Evolutionary conservation across 306 rosid genomes (phyloP), one percentile per base, ranked within the genome.

Genomic region (Lupinus albus): DNA sequence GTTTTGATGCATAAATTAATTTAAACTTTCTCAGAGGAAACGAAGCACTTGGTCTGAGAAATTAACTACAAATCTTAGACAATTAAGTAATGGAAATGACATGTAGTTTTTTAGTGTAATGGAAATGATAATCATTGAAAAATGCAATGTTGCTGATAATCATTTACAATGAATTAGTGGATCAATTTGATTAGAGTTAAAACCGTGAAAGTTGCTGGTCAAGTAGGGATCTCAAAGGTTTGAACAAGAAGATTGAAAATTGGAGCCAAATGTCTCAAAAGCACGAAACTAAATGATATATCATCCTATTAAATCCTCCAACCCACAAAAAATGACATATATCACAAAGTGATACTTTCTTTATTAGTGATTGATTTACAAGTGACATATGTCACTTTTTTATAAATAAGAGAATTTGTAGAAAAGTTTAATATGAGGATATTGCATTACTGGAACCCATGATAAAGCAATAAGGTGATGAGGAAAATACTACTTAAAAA

Each of bases 241-340:
- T 48, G 42, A 61, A 64, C 69, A 79, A 59, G 49, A 46, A 52
- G 55, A 42, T 44, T 50, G 74, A 68, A 72, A 73, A 70, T 7
- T 35, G 70, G 69, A 25, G 74, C 58, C 67, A 53, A 70, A 45
- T 41, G 49, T 49, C 14, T 56, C 17, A 42, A 64, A 59, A 54
- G 53, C 13, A 76, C 76, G 81, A 71, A 76, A 78, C 85, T 65
- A 17, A n/a, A n/a, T n/a, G n/a, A n/a, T n/a, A n/a, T n/a, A n/a
- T n/a, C n/a, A n/a, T n/a, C n/a, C n/a, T n/a, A n/a, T n/a, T n/a
- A n/a, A n/a, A n/a, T n/a, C n/a, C n/a, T n/a, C n/a, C n/a, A n/a
- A n/a, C n/a, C n/a, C n/a, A n/a, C n/a, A n/a, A n/a, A n/a, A n/a
- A n/a, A n/a, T n/a, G n/a, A n/a, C n/a, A n/a, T n/a, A n/a, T n/a